A percentile compares a stretch with the other conserved stretches of the same genome.
Evolutionary conservation across 2,329 filamentous ascomycete species (phyloP).

Genomic region (Ophiostoma perfectum): DNA sequence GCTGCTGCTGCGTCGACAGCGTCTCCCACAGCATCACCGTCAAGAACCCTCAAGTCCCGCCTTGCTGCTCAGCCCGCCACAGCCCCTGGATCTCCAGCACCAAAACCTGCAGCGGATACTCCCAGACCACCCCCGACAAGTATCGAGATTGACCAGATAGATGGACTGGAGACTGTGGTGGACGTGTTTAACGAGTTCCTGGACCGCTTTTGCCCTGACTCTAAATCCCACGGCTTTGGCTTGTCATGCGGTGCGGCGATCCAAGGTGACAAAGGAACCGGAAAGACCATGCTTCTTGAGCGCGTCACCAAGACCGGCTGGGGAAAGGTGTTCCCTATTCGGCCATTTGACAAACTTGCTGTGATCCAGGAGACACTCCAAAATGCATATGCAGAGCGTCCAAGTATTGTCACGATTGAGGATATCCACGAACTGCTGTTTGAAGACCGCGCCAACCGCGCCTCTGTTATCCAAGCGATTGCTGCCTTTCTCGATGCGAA

Average conservation of each 20-base stretch:
- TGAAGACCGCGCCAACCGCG: conserved; percentile 50
- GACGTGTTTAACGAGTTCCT: conserved; percentile 63
- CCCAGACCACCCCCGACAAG: conserved; percentile 28
- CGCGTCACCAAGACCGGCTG: conserved; percentile 63
- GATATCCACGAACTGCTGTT: conserved; percentile 65
- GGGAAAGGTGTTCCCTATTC: conserved; percentile 61
- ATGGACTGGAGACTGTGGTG: conserved; percentile 62
- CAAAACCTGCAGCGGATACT: not conserved
- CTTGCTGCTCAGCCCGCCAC: not conserved
- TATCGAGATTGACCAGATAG: conserved; percentile 52
- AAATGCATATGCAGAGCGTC: conserved; percentile 61
- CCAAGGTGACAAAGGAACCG: conserved; percentile 77
- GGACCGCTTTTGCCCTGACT: conserved; percentile 28
- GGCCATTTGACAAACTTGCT: conserved; percentile 50
- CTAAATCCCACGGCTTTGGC: conserved; percentile 27
- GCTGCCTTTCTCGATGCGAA: conserved; percentile 50
- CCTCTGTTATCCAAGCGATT: conserved; percentile 47
- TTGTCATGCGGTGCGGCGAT: conserved; percentile 59
- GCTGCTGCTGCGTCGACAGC: conserved; percentile 13
- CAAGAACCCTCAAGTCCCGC: conserved; percentile 2
- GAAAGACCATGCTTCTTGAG: conserved; percentile 71
- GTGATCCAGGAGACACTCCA: conserved; percentile 64
- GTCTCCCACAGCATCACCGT: conserved; percentile 18
- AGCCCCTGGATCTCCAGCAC: not conserved
- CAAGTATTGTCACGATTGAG: conserved; percentile 75